Conservation (phyloP, 345 rosid genomes). For the Pistacia vera region DNA sequence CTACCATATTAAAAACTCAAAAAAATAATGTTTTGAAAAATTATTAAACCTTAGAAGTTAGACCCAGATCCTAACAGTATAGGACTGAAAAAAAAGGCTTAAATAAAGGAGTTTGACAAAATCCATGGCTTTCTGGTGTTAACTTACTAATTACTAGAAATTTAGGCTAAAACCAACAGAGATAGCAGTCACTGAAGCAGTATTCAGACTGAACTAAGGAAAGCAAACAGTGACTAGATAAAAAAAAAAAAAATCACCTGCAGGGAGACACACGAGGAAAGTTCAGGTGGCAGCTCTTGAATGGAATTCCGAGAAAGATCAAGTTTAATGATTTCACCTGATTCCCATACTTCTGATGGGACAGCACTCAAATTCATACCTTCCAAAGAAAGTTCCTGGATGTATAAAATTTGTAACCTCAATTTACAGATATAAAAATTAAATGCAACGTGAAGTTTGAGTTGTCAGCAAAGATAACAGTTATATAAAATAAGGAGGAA, state of each 20-base stretch:
- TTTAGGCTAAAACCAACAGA: not conserved
- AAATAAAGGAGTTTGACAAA: not conserved
- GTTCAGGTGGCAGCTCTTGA: conserved; percentile 71
- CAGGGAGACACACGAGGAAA: conserved; percentile 68
- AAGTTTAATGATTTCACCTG: conserved; percentile 67
- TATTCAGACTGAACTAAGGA: not conserved
- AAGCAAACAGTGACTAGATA: not conserved
- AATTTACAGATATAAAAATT: not conserved
- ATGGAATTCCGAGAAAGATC: conserved; percentile 86
- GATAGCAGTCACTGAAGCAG: not conserved
- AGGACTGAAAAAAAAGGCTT: not conserved
- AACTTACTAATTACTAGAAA: not conserved
- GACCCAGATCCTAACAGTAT: not conserved
- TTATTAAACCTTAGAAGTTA: not conserved
- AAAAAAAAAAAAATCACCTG: conserved; percentile 45
- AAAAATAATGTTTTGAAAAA: not conserved
- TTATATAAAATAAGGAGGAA: not conserved
- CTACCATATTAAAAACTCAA: not conserved
- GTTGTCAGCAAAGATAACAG: not conserved
- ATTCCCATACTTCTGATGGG: conserved; percentile 88
- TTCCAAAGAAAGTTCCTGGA: conserved; percentile 79
- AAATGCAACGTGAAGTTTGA: not conserved
- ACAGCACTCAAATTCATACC: conserved; percentile 68
- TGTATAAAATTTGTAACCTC: not conserved
- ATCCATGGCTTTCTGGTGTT: not conserved